Base-by-base conservation (phyloP, 2,329 filamentous ascomycete species). In the Ambrosiella xylebori region DNA sequence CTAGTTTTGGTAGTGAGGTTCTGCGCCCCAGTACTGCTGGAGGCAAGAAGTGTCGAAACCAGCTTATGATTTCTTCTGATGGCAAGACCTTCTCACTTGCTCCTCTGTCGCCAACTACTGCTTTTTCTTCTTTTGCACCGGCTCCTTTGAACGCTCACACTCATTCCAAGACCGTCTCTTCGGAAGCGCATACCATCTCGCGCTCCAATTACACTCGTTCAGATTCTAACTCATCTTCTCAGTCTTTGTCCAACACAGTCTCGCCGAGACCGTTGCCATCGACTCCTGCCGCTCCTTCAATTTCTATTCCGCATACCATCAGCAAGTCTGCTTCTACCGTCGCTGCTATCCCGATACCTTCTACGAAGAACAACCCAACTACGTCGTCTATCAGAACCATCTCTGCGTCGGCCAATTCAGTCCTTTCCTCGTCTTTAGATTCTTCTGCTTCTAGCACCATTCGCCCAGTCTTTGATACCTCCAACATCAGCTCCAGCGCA, bases 31-130 rank as follows among this genome's bases (percentile, higher is more conserved):
- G 58, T 52, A 59, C 58, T 47, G 57, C 57, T n/a, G 52, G 52
- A 41, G 57, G 57, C 7, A 57, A 57, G 27, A 61, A 61, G 47
- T 56, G 72, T 60, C 68, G 69, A 57, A 74, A 73, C 61, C 65
- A 74, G 37, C 73, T 81, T 60, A 73, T 71, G 57, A 68, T 81
- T 36, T 72, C 80, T 63, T 66, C 76, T 5, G 76, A 81, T 66
- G 63, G 62, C 59, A 79, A 79, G 67, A 81, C 78, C 3, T 81
- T 82, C 63, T 78, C 77, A 13, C 67, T 81, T 37, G 50, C 60
- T 40, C 67, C 74, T 35, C 65, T 70, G 36, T 69, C 57, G 39
- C 50, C 56, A 27, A 35, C 57, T 53, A 40, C 47, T 45, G 37
- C 61, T 54, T 53, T 60, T 27, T 57, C 63, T 41, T 57, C 60